These are phyloP conservation scores for Boletus reticuloceps DNA, from an alignment of 768 basidiomycete genomes.

Conservation along the genomic window DNA sequence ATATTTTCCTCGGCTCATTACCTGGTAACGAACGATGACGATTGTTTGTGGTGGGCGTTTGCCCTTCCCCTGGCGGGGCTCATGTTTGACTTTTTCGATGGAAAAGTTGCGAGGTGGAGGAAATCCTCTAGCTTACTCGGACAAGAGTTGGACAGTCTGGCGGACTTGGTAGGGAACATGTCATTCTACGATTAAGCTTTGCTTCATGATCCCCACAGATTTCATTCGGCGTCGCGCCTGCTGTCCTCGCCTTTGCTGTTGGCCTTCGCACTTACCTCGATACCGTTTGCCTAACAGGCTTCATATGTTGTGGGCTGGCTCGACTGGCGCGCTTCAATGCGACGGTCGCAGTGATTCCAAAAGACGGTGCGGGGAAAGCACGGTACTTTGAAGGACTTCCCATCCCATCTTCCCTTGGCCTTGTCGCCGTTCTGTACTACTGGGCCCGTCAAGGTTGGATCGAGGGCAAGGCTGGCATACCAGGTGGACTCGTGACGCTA, in stretches of 20 bases:
- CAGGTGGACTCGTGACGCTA: conserved; percentile 67
- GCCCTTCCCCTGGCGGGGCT: conserved; percentile 88
- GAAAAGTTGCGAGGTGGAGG: conserved; percentile 97
- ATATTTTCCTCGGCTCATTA: conserved; percentile 92
- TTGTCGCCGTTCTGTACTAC: conserved; percentile 77
- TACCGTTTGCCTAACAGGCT: conserved; percentile 79
- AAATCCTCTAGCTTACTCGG: conserved; percentile 94
- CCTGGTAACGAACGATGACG: conserved; percentile 73
- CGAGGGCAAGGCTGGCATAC: conserved; percentile 70
- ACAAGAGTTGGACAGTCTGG: conserved; percentile 95
- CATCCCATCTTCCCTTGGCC: conserved; percentile 83
- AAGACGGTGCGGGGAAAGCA: conserved; percentile 81
- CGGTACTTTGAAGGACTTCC: conserved; percentile 98
- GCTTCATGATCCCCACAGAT: conserved; percentile 50
- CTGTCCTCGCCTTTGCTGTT: conserved; percentile 86
- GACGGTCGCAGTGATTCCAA: conserved; percentile 91
- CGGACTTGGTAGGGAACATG: conserved; percentile 67
- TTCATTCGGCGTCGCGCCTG: conserved; percentile 96
- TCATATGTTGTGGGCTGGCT: conserved; percentile 95
- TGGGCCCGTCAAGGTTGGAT: conserved; percentile 88
- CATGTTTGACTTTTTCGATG: conserved; percentile 97
- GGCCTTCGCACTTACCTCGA: conserved; percentile 92
- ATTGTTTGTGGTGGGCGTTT: conserved; percentile 85
- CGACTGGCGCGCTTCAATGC: conserved; percentile 98
- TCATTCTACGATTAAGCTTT: conserved; percentile 2